Evolutionary conservation across 768 basidiomycete species (phyloP).

Genomic region (Trametes coccinea): DNA sequence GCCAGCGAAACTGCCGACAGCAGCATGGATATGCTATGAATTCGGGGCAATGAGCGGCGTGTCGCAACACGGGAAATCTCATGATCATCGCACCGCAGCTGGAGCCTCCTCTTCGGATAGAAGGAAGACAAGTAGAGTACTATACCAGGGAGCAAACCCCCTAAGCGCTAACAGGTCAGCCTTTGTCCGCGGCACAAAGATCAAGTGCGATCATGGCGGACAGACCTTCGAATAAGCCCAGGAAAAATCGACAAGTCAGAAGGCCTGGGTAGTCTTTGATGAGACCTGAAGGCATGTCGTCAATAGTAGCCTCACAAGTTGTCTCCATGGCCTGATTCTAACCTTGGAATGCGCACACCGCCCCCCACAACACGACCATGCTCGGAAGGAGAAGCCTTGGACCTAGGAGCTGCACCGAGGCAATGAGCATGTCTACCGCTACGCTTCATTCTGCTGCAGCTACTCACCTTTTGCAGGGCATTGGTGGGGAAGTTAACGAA

Average conservation of each 20-base stretch:
- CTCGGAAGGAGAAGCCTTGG: constrained; percentile 61
- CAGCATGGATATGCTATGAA: constrained; percentile 35
- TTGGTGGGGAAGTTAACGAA: constrained; percentile 30
- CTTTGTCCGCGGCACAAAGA: no score
- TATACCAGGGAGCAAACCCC: constrained; percentile 46
- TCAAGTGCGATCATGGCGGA: not conserved
- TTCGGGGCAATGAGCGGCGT: not conserved
- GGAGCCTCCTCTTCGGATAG: constrained; percentile 30
- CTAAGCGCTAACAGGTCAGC: not conserved
- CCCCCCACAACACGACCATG: constrained; percentile 66
- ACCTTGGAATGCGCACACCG: constrained; percentile 62
- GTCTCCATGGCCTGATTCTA: constrained; percentile 10
- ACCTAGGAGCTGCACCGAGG: constrained; percentile 40
- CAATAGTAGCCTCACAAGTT: no score
- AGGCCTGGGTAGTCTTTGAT: constrained; percentile 54
- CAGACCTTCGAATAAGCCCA: constrained; percentile 61
- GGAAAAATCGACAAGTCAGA: constrained; percentile 47
- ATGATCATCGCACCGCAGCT: constrained; percentile 29
- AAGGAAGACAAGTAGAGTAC: constrained; percentile 31
- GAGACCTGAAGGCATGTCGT: constrained; percentile 27
- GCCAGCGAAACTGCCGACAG: constrained; percentile 48
- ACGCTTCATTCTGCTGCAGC: not conserved
- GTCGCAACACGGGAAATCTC: no score
- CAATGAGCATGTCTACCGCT: not conserved
- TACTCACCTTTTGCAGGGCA: constrained; percentile 21